Base-by-base conservation (phyloP, 208 protist species). In the Trypanosoma congolense region DNA sequence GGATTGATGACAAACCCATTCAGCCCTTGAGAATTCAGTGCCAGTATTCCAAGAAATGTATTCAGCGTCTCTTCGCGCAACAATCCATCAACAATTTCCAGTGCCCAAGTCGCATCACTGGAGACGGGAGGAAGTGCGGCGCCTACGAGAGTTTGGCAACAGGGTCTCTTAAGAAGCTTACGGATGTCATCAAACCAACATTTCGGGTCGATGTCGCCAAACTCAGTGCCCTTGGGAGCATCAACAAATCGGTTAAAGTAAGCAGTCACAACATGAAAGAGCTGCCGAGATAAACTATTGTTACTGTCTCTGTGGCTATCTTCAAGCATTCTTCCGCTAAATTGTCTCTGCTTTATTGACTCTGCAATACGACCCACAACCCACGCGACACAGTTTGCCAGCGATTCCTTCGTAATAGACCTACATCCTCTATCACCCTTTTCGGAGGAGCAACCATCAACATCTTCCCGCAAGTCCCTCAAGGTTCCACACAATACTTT, bases 171-270 rank as follows among this genome's bases (percentile, higher is more conserved):
- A 31, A 90, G 29, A 36, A 71, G 22, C 10, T 36, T 2, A n/a
- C 60, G 65, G 10, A 85, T 35, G 5, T 42, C 47, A 0, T 29
- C 16, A 28, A 73, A 65, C 80, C 80, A 92, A 26, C 46, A n/a
- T 33, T 26, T n/a, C 9, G 70, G 48, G 28, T 85, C 64, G 6
- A 86, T 61, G 31, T 75, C 55, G 26, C 30, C 52, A 18, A 85
- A 87, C 38, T 67, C 44, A 28, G 52, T 70, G 10, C 36, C 61
- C 49, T 77, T 65, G 8, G 85, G 85, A 2, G 71, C 54, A n/a
- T 66, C 73, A 48, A 92, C 63, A 47, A 92, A 70, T 25, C 85
- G 78, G 42, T 85, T 87, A 56, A 89, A 87, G 9, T 75, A 73
- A 3, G 58, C 63, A 29, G 69, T 72, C 0, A 70, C 72, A 43